These are phyloP conservation scores for Trichocladium uniseriatum DNA, from an alignment of 495 filamentous ascomycete species.

Conservation along the genomic window DNA sequence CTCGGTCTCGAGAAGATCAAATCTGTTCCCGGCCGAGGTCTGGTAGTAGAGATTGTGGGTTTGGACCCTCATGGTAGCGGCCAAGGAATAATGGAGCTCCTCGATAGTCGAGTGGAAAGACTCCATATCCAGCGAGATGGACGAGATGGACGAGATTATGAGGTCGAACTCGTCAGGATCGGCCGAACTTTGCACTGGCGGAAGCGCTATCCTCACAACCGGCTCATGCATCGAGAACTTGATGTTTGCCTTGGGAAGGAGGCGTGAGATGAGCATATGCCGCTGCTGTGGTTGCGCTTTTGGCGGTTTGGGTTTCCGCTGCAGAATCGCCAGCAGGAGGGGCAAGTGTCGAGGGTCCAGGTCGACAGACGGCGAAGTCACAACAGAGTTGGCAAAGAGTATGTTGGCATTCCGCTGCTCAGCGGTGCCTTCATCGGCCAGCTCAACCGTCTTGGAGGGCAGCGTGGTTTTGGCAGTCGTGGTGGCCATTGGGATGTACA, in stretches of 20 bases:
- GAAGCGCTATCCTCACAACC: slow-evolving; percentile 79
- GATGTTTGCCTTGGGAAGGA: slow-evolving; percentile 88
- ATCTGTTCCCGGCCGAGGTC: slow-evolving; percentile 66
- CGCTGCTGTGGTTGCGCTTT: slow-evolving; percentile 36
- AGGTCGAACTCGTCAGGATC: slow-evolving; percentile 80
- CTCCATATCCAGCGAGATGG: slow-evolving; percentile 82
- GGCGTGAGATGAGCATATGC: slow-evolving; percentile 73
- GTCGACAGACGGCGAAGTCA: slow-evolving; percentile 92
- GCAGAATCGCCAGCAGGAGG: slow-evolving; percentile 66
- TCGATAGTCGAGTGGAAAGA: slow-evolving; percentile 85
- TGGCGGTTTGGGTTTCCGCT: slow-evolving; percentile 44
- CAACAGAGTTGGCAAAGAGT: slow-evolving; percentile 87
- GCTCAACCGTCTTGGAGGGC: slow-evolving; percentile 85
- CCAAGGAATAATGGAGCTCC: slow-evolving; percentile 76
- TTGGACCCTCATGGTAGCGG: slow-evolving; percentile 69
- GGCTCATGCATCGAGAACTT: slow-evolving; percentile 96
- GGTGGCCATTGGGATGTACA: slow-evolving; percentile 96
- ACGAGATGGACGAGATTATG: slow-evolving; percentile 87
- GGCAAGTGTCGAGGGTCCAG: slow-evolving; percentile 91
- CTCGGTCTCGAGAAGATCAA: slow-evolving; percentile 79
- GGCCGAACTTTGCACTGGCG: slow-evolving; percentile 50
- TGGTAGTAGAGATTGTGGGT: slow-evolving; percentile 95
- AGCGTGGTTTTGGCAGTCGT: slow-evolving; percentile 91
- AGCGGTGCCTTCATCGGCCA: slow-evolving; percentile 60
- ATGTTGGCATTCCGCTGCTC: slow-evolving; percentile 93